These are phyloP conservation scores for Pezicula radicicola DNA, from an alignment of 2,329 filamentous ascomycete species.

Conservation along the genomic window DNA sequence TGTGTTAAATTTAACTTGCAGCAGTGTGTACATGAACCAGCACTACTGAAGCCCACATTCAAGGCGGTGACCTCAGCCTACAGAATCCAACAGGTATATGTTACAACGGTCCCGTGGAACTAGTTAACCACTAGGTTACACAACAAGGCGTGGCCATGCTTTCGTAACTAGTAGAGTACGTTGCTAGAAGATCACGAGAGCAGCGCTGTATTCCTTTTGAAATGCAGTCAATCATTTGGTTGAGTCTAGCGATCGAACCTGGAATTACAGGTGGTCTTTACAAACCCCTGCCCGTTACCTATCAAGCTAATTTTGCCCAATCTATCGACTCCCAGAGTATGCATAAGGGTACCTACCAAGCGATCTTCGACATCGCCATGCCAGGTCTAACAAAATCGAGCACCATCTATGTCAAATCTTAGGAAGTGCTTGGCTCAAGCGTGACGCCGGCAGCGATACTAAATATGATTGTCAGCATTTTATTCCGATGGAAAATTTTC, in stretches of 20 bases:
- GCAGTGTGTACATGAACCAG: too few species aligned
- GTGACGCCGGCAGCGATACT: slow-evolving; percentile 28
- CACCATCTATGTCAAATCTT: slow-evolving; percentile 1
- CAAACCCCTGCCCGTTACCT: slow-evolving; percentile 5
- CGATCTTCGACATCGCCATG: background rate
- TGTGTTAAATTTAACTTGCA: too few species aligned
- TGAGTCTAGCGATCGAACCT: background rate
- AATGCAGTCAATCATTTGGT: background rate
- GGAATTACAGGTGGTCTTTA: background rate
- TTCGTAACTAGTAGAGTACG: too few species aligned
- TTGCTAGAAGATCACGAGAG: too few species aligned
- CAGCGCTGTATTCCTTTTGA: background rate
- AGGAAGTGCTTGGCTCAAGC: slow-evolving; percentile 27
- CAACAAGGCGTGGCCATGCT: too few species aligned
- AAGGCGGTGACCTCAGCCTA: too few species aligned
- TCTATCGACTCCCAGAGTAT: slow-evolving; percentile 23
- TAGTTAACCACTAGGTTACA: too few species aligned
- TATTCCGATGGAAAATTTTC: too few species aligned
- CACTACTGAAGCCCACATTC: too few species aligned
- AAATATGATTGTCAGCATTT: too few species aligned
- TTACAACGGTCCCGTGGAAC: too few species aligned
- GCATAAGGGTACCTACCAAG: slow-evolving; percentile 6
- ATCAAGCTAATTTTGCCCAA: slow-evolving; percentile 15
- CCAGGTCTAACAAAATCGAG: background rate
- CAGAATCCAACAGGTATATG: too few species aligned